Evolutionary conservation across 495 filamentous ascomycete genomes (phyloP).

Genomic region (Chaetomium fimeti): DNA sequence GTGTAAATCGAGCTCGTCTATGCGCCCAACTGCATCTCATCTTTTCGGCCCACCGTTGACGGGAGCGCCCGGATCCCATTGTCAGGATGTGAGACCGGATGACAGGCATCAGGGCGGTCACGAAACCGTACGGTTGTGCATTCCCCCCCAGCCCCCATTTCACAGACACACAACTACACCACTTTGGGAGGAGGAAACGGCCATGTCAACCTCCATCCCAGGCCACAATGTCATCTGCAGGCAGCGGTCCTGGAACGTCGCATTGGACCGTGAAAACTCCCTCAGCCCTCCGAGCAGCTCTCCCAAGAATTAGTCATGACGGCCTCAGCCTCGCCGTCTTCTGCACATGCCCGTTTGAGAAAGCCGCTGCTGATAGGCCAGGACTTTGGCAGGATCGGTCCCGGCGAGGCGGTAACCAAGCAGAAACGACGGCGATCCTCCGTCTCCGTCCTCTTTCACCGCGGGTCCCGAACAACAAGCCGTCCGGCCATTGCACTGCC

Average conservation of each 20-base stretch:
- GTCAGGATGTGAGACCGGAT: neutral
- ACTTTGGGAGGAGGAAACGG: neutral
- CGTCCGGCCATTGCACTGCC: too few relatives aligned
- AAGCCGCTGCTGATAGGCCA: neutral
- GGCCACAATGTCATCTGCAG: neutral
- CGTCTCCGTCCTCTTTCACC: neutral
- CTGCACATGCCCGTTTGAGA: neutral
- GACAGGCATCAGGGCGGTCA: neutral
- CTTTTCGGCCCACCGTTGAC: neutral
- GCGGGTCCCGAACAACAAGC: too few relatives aligned
- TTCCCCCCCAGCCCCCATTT: neutral
- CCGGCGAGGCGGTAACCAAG: slow-evolving; percentile 2
- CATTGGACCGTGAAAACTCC: neutral
- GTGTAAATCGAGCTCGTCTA: neutral
- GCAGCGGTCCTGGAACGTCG: neutral
- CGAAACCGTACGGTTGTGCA: neutral
- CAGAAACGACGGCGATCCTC: neutral
- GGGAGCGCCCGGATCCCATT: neutral
- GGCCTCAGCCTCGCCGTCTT: neutral
- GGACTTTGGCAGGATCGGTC: neutral
- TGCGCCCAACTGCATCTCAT: neutral
- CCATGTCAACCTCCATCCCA: neutral
- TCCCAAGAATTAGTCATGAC: neutral
- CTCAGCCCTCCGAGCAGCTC: neutral
- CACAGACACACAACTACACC: neutral